Base-by-base conservation (phyloP, 1,139 yeast genomes). In the Blastobotrys serpentis region DNA sequence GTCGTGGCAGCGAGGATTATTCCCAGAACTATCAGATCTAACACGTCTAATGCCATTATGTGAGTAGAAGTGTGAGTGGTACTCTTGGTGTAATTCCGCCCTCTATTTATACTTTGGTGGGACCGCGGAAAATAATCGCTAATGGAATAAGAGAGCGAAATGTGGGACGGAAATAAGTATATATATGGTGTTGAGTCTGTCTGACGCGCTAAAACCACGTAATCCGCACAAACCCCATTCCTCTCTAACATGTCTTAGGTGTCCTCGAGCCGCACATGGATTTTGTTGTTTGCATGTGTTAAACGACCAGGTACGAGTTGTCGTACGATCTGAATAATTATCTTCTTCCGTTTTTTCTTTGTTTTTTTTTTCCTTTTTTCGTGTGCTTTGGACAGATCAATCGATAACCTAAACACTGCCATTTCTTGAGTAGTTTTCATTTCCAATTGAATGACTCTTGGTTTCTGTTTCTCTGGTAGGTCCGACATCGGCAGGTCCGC, bases 1-100 rank as follows among this genome's bases (percentile, higher is more conserved):
- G 76, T 66, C 2, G 86, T 74, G 8, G 86, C 92, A 13, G 81
- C 60, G 4, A 83, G 79, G 48, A 88, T 73, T 2, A 81, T 82
- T 17, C 78, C 73, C 55, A 88, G 72, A 26, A 88, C 94, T 26
- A 82, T 68, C 58, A 82, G 69, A 67, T 89, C 96, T 55, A 86
- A 73, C 7, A 81, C 73, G 65, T 86, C 95, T 53, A 84, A 40
- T 5, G 53, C 57, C 55, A 56, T 54, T 19, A n/a, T 45, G 10
- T 13, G 7, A 33, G 7, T 13, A n/a, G 29, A 14, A 19, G 16
- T 10, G 11, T 11, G 16, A 4, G 38, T 33, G 17, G 21, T 6
- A 36, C 10, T 23, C 5, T 6, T 5, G 7, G 19, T 11, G 4
- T n/a, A 17, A 14, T 18, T 36, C 40, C 40, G 40, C 40, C 19